These are phyloP conservation scores for Crithidia fasciculata DNA, from an alignment of 208 protist species.

Conservation along the genomic window DNA sequence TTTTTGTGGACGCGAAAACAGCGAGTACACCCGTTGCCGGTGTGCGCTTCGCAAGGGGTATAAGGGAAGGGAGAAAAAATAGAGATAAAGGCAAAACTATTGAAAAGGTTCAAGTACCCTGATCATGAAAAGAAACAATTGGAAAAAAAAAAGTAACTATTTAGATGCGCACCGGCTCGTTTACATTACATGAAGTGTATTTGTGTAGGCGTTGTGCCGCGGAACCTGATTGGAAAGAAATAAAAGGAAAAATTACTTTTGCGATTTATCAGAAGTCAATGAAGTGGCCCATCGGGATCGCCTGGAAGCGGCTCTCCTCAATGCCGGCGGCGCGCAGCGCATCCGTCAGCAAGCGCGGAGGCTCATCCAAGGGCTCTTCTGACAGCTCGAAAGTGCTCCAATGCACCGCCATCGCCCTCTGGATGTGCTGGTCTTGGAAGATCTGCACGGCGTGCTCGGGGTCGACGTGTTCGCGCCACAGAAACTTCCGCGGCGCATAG, in stretches of 20 bases:
- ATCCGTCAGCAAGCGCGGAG: slow-evolving; percentile 47
- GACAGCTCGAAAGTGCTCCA: slow-evolving; percentile 87
- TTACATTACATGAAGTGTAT: no score
- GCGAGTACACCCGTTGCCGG: no score
- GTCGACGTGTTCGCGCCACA: slow-evolving; percentile 65
- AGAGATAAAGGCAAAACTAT: no score
- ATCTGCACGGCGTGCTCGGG: slow-evolving; percentile 78
- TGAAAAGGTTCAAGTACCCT: no score
- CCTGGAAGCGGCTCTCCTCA: slow-evolving; percentile 27
- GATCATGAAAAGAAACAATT: no score
- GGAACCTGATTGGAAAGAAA: no score
- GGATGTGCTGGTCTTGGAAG: slow-evolving; percentile 58
- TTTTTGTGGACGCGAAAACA: no score
- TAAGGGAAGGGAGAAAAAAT: no score
- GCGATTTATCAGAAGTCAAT: slow-evolving; percentile 35
- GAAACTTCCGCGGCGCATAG: slow-evolving; percentile 75
- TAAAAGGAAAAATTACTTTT: neutral
- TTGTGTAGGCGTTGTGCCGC: no score
- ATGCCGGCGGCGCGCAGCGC: slow-evolving; percentile 32
- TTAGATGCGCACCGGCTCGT: no score
- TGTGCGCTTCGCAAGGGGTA: no score
- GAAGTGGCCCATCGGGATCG: slow-evolving; percentile 48
- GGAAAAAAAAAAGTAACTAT: no score
- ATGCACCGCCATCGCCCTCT: slow-evolving; percentile 71
- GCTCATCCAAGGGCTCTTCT: slow-evolving; percentile 80